Conservation (phyloP, 2,329 filamentous ascomycete species). For the Didymellaceae sp. region DNA sequence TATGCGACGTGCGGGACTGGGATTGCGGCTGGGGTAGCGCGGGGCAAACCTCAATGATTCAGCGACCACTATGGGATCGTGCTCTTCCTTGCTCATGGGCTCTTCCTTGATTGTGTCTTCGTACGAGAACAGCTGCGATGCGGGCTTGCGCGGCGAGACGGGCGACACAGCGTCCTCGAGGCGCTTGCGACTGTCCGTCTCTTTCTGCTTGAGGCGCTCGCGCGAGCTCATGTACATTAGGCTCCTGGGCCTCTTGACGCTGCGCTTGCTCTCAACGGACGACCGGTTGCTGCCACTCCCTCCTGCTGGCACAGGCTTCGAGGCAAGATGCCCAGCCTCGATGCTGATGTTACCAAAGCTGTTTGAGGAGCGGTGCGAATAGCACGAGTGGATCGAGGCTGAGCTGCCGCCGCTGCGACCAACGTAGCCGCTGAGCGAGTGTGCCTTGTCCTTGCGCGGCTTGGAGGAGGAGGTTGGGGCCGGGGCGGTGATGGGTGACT, state of each 20-base stretch:
- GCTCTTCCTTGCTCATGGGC: conserved; percentile 28
- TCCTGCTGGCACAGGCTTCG: conserved; percentile 27
- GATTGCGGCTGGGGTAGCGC: conserved; percentile 40
- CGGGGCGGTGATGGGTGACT: conserved; percentile 73
- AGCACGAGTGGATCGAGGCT: conserved; percentile 44
- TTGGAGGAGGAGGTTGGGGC: no score
- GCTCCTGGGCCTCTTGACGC: conserved; percentile 56
- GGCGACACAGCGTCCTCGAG: conserved; percentile 48
- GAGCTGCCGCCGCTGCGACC: conserved; percentile 49
- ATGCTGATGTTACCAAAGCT: conserved; percentile 53
- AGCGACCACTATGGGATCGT: conserved; percentile 17
- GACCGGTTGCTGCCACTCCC: conserved; percentile 37
- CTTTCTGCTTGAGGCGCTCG: conserved; percentile 68
- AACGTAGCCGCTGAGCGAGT: conserved; percentile 66
- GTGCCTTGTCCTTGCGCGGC: conserved; percentile 38
- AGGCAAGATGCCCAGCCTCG: conserved; percentile 37
- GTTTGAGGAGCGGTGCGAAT: conserved; percentile 43
- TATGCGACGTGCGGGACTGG: conserved; percentile 37
- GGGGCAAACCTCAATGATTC: conserved; percentile 40
- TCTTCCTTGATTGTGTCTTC: conserved; percentile 49
- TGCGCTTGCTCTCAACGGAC: conserved; percentile 46
- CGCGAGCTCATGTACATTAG: conserved; percentile 78
- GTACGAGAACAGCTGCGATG: conserved; percentile 37
- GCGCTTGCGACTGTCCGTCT: conserved; percentile 64
- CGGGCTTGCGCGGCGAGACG: conserved; percentile 31